Conservation (phyloP, 345 rosid species). For the Capsella bursapastoris region DNA sequence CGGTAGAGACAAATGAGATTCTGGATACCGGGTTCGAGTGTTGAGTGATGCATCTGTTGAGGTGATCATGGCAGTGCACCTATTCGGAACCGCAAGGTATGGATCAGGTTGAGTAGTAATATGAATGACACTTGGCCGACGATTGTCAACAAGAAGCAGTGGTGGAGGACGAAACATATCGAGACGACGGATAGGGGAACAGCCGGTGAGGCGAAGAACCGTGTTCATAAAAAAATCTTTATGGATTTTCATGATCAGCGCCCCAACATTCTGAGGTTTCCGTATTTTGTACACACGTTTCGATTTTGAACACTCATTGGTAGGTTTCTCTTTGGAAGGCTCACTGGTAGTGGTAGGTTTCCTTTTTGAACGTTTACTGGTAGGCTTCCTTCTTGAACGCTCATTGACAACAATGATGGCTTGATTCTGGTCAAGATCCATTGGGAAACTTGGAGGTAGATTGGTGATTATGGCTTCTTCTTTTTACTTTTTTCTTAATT, state of each 20-base stretch:
- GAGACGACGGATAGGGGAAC: background rate
- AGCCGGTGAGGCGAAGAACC: slow-evolving; percentile 1
- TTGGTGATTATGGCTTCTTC: background rate
- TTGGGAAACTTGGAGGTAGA: background rate
- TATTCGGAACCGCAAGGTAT: background rate
- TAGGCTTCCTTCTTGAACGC: background rate
- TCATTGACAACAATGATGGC: background rate
- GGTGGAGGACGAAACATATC: background rate
- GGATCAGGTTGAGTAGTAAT: background rate
- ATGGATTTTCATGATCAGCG: background rate
- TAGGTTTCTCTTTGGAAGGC: no score
- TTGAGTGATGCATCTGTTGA: background rate
- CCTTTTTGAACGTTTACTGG: no score
- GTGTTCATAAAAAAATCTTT: background rate
- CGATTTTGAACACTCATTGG: no score
- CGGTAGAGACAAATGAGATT: background rate
- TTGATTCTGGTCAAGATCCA: background rate
- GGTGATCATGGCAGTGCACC: background rate
- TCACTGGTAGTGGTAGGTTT: no score
- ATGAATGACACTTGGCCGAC: background rate
- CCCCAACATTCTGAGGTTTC: background rate
- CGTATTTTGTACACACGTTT: no score
- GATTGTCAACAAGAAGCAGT: background rate
- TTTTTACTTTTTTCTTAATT: background rate
- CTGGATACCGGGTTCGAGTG: background rate